These are phyloP conservation scores for Dioscorea cayenensis DNA, from an alignment of 116 monocot species.

Conservation along the genomic window DNA sequence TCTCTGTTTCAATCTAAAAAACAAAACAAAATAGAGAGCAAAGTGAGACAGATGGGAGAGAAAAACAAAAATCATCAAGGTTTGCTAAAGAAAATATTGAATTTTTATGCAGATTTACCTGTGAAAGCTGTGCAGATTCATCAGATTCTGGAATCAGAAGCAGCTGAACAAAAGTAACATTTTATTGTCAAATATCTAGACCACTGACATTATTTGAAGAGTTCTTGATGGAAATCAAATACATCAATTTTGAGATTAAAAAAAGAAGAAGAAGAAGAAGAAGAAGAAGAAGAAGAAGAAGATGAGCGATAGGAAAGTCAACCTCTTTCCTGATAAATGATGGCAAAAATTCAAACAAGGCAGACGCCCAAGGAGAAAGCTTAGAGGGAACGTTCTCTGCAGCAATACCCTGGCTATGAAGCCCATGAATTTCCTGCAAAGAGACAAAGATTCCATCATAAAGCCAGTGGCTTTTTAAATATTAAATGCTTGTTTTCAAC, in stretches of 20 bases:
- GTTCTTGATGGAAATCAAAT: background rate
- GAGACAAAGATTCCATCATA: background rate
- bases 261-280: too few species aligned
- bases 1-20: constrained; percentile 64
- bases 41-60: background rate
- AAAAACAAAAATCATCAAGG: background rate
- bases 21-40: background rate
- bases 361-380: constrained; percentile 97
- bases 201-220: too few species aligned
- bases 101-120: constrained; percentile 35
- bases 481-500: background rate
- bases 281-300: background rate
- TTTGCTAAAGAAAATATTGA: background rate
- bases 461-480: too few species aligned
- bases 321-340: constrained; percentile 86
- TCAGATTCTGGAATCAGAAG: constrained; percentile 93
- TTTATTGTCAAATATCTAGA: background rate
- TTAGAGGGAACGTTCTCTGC: constrained; percentile 55
- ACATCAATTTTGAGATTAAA: too few species aligned
- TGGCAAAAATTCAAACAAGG: constrained; percentile 82
- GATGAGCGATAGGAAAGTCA: background rate
- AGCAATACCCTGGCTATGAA: constrained; percentile 64
- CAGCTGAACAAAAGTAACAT: constrained; percentile 30
- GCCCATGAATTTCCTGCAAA: constrained; percentile 74
- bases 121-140: constrained; percentile 79